Conservation (phyloP, 768 basidiomycete genomes). For the Ramaria sp. region DNA sequence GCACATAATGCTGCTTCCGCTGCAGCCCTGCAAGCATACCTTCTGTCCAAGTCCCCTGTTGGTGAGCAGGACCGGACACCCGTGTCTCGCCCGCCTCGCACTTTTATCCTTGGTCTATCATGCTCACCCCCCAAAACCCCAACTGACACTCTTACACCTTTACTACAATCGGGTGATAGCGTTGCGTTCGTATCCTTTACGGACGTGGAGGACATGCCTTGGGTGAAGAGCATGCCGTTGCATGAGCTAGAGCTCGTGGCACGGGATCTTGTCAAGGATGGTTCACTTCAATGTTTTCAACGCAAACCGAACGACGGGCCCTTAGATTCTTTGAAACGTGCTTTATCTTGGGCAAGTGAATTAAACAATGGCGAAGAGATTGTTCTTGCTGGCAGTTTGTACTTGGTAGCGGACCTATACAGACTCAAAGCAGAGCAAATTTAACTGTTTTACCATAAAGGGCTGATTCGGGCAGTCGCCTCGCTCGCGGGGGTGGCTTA, state of each 20-base stretch:
- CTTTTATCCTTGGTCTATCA: slow-evolving; percentile 75
- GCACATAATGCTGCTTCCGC: slow-evolving; percentile 88
- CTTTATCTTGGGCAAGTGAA: slow-evolving; percentile 33
- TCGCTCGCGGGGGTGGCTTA: too few relatives aligned
- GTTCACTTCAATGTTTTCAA: slow-evolving; percentile 29
- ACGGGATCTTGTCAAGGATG: slow-evolving; percentile 29
- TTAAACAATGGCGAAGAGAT: slow-evolving; percentile 22
- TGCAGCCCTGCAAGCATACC: slow-evolving; percentile 50
- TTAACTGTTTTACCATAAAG: too few relatives aligned
- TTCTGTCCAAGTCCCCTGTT: slow-evolving; percentile 30
- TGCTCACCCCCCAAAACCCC: slow-evolving; percentile 81
- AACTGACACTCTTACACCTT: slow-evolving; percentile 52
- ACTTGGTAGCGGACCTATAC: slow-evolving; percentile 91
- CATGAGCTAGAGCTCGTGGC: slow-evolving; percentile 39
- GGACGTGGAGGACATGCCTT: slow-evolving; percentile 87
- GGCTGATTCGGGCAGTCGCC: too few relatives aligned
- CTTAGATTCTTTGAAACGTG: slow-evolving; percentile 27
- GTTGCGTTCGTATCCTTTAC: slow-evolving; percentile 56
- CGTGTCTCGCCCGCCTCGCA: slow-evolving; percentile 30
- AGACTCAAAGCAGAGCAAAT: slow-evolving; percentile 27
- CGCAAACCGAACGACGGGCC: slow-evolving; percentile 21
- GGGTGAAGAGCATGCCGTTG: slow-evolving; percentile 62
- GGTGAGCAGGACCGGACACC: slow-evolving; percentile 12
- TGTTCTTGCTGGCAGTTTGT: slow-evolving; percentile 83
- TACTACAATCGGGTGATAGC: slow-evolving; percentile 37